Evolutionary conservation across 1,139 yeast species (phyloP), one percentile per base, ranked within the genome.

Genomic region (Saccharomyces pastorianus): DNA sequence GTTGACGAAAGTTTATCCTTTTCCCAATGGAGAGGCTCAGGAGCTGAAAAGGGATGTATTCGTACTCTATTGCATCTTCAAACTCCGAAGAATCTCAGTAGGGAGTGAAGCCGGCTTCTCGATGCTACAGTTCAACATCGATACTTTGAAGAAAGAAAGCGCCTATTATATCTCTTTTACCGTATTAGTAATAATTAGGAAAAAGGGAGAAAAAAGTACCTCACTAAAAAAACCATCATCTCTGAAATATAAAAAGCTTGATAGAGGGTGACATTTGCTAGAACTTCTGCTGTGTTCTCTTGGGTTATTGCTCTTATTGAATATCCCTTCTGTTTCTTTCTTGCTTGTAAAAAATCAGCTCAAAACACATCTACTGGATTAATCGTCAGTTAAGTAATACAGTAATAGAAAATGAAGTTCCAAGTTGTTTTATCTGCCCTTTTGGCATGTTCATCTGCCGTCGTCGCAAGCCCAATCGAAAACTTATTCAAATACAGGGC

Each of bases 391-490:
- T 25, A n/a, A 13, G 17, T 17, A 46, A n/a, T n/a, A 27, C 14
- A 28, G 41, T 17, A 27, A 38, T 17, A 38, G 44, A 48, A 46
- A 20, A 57, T 58, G 60, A 59, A 55, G 52, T 51, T 58, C 23
- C 53, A 56, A 13, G 25, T 46, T 47, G 46, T 53, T 32, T 23
- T 58, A 32, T 50, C 63, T 41, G 54, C 63, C 47, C 51, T 61
- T 49, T 49, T 60, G 41, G 61, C 63, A 20, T 48, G 54, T n/a
- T 49, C 61, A 29, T 52, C 62, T 23, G 52, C 57, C 9, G 60
- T 59, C 46, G 54, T 56, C 14, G 64, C 65, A 47, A 54, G 58
- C 44, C 64, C 64, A 49, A 38, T 59, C 41, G 54, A 53, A 7
- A 34, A 17, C 28, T 48, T 58, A 42, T 46, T 55, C 20, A 50